Evolutionary conservation across 495 filamentous ascomycete genomes (phyloP).

Genomic region (Thozetella sp.): DNA sequence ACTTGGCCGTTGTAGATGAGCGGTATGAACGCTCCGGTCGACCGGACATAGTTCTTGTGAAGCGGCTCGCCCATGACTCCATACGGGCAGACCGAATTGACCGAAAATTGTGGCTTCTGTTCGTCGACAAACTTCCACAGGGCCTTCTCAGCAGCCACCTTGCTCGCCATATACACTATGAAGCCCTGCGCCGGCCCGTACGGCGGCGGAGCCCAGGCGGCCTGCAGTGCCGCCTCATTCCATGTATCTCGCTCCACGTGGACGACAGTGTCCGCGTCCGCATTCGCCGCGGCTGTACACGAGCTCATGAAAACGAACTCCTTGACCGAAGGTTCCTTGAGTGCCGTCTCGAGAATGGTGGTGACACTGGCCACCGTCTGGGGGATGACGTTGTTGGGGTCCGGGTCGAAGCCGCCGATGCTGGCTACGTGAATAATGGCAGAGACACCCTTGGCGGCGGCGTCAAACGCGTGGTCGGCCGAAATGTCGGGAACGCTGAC

Average conservation of each 20-base stretch:
- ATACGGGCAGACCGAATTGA: slow-evolving; percentile 48
- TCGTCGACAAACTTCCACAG: slow-evolving; percentile 47
- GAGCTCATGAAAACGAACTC: slow-evolving; percentile 52
- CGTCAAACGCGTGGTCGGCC: slow-evolving; percentile 33
- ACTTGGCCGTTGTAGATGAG: too few species aligned
- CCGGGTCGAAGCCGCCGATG: slow-evolving; percentile 28
- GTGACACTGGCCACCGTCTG: slow-evolving; percentile 29
- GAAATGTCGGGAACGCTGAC: slow-evolving; percentile 36
- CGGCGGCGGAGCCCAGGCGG: slow-evolving; percentile 38
- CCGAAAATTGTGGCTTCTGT: slow-evolving; percentile 39
- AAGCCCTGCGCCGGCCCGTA: slow-evolving; percentile 21
- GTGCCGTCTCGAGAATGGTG: slow-evolving; percentile 43
- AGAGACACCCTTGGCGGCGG: slow-evolving; percentile 34
- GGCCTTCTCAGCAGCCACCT: slow-evolving; percentile 48
- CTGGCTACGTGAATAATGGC: slow-evolving; percentile 45
- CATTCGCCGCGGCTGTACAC: slow-evolving; percentile 33
- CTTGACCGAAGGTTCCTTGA: slow-evolving; percentile 39
- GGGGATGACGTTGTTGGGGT: slow-evolving; percentile 42
- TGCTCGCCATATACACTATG: slow-evolving; percentile 45
- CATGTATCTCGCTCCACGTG: slow-evolving; percentile 37
- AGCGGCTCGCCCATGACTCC: slow-evolving; percentile 31
- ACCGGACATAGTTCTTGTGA: slow-evolving; percentile 25
- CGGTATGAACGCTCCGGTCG: too few species aligned
- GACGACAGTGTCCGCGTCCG: slow-evolving; percentile 20
- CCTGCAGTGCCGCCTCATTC: slow-evolving; percentile 43